Percentiles rank a stretch among this genome's conserved stretches.
Evolutionary conservation across 225 moss, liverwort and hornwort genomes (phyloP).

Genomic region (Sphagnum tenellum): DNA sequence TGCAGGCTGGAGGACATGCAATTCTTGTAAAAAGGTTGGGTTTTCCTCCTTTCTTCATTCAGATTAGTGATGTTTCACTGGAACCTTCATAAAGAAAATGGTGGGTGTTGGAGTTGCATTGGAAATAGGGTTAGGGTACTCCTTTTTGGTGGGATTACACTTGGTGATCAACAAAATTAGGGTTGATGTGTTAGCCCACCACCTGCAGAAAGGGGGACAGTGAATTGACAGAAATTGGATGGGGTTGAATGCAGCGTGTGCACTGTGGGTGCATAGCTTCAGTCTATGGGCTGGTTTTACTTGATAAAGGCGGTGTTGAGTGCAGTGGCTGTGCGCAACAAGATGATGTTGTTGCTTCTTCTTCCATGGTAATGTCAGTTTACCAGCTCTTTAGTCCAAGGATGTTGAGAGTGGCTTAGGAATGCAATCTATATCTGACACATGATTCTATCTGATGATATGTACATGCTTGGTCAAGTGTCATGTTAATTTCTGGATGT

Average conservation of each 20-base stretch:
- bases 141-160: too few species aligned
- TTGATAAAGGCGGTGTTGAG: conserved; percentile 93
- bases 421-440: too few species aligned
- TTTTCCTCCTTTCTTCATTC: background rate
- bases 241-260: conserved; percentile 57
- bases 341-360: conserved; percentile 28
- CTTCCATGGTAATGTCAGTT: conserved; percentile 27
- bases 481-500: too few species aligned
- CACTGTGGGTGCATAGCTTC: conserved; percentile 96
- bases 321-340: conserved; percentile 64
- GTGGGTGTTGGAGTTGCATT: too few species aligned
- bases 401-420: too few species aligned
- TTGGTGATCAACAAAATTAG: too few species aligned
- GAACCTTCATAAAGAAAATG: background rate
- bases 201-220: too few species aligned
- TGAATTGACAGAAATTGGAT: background rate
- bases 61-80: background rate
- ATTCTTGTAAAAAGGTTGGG: conserved; percentile 83
- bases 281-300: conserved; percentile 55
- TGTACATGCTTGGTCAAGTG: too few species aligned
- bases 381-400: background rate
- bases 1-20: conserved; percentile 95
- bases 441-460: too few species aligned
- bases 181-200: too few species aligned
- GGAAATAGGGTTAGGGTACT: too few species aligned